These are phyloP conservation scores for Haematococcus sp. DNA, from an alignment of 139 green algal genomes.

Conservation along the genomic window DNA sequence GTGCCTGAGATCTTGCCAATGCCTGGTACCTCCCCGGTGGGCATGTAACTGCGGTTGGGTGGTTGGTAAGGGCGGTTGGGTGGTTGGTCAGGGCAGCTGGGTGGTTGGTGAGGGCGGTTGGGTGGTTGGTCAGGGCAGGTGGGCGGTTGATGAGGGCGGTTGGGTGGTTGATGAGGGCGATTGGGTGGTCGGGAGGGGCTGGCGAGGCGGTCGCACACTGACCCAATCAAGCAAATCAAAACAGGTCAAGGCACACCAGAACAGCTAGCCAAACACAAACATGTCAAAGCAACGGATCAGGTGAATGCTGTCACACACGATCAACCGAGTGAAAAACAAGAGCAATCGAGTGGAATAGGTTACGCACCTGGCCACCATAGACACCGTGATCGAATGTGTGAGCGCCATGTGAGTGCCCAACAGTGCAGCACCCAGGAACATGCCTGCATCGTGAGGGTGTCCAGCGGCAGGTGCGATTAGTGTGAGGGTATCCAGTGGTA, in stretches of 20 bases:
- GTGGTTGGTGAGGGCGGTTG: background rate
- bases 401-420: constrained; percentile 83
- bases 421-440: constrained; percentile 60
- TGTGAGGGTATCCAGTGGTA: too few species aligned
- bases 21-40: constrained; percentile 49
- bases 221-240: too few species aligned
- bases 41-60: constrained; percentile 59
- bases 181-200: background rate
- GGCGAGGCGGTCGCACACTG: background rate
- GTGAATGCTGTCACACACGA: too few species aligned
- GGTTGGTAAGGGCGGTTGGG: background rate
- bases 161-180: background rate
- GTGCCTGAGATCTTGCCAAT: constrained; percentile 74
- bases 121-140: background rate
- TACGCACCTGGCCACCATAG: constrained; percentile 24
- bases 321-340: too few species aligned
- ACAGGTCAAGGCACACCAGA: too few species aligned
- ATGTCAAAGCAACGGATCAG: too few species aligned
- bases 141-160: background rate
- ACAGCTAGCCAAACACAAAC: too few species aligned
- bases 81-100: background rate
- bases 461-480: too few species aligned
- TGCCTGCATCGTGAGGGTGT: constrained; percentile 47
- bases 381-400: constrained; percentile 74
- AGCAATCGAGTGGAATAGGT: too few species aligned